Evolutionary conservation across 2,329 filamentous ascomycete species (phyloP).

Genomic region (Chaetomium strumarium): DNA sequence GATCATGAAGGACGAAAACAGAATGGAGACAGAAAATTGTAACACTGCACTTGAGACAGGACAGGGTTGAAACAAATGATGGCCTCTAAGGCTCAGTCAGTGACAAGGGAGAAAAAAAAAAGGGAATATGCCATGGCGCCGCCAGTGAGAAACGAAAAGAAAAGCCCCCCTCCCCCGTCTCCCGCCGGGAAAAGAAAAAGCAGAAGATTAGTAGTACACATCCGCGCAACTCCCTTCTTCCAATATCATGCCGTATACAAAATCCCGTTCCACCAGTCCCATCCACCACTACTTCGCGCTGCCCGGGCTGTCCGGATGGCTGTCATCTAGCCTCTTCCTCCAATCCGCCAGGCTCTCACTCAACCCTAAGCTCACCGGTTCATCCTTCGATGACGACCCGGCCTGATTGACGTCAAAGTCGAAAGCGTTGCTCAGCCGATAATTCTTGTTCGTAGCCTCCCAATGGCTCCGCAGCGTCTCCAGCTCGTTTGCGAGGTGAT

Average conservation of each 20-base stretch:
- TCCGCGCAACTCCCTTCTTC: not conserved
- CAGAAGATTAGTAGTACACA: not conserved
- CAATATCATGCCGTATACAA: not conserved
- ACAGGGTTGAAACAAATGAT: not conserved
- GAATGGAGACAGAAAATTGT: not conserved
- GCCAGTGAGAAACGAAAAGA: not conserved
- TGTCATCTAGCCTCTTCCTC: slow-evolving; percentile 67
- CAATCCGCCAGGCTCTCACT: slow-evolving; percentile 73
- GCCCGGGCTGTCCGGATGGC: slow-evolving; percentile 15
- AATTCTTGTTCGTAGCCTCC: slow-evolving; percentile 94
- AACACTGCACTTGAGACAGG: not conserved
- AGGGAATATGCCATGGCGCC: not conserved
- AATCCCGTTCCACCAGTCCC: not conserved
- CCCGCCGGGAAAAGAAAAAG: not conserved
- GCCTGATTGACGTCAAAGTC: slow-evolving; percentile 59
- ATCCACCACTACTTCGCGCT: not conserved
- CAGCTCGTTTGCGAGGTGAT: slow-evolving; percentile 86
- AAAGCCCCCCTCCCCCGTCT: not conserved
- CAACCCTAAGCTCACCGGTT: slow-evolving; percentile 44
- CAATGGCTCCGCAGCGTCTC: slow-evolving; percentile 86
- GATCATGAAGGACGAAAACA: not conserved
- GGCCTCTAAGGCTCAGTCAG: not conserved
- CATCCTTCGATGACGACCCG: slow-evolving; percentile 26
- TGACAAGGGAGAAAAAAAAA: not conserved
- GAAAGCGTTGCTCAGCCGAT: slow-evolving; percentile 82